Evolutionary conservation across 371 early-diverging fungal genomes (phyloP).

Genomic region (Sporodiniella umbellata): DNA sequence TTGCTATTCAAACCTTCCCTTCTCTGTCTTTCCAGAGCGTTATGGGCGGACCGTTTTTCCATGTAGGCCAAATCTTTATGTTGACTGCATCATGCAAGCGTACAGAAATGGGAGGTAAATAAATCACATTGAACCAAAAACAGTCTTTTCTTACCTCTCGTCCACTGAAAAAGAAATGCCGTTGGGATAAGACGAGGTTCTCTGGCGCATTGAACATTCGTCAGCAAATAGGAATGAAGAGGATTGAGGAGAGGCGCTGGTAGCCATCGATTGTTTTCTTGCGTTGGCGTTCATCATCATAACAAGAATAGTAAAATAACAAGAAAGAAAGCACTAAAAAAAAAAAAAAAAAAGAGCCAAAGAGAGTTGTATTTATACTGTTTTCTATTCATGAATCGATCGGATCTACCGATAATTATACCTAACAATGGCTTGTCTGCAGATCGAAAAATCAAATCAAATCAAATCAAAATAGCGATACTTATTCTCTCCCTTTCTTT

Average conservation of each 20-base stretch:
- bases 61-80: slow-evolving; percentile 4
- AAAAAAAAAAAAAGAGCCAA: too few species aligned
- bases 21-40: slow-evolving; percentile 77
- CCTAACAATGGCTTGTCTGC: background rate
- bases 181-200: background rate
- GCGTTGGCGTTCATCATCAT: too few species aligned
- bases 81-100: background rate
- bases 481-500: background rate
- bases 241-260: too few species aligned
- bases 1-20: slow-evolving; percentile 73
- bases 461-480: background rate
- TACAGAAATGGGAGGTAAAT: background rate
- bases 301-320: too few species aligned
- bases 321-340: too few species aligned
- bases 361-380: too few species aligned
- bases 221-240: too few species aligned
- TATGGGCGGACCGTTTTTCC: slow-evolving; percentile 72
- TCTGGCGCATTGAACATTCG: too few species aligned
- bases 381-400: too few species aligned
- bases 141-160: background rate
- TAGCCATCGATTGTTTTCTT: too few species aligned
- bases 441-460: too few species aligned
- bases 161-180: background rate
- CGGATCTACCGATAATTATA: background rate
- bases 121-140: background rate